Base-by-base conservation (phyloP, 2,329 filamentous ascomycete genomes). In the Trichoderma arundinaceum region DNA sequence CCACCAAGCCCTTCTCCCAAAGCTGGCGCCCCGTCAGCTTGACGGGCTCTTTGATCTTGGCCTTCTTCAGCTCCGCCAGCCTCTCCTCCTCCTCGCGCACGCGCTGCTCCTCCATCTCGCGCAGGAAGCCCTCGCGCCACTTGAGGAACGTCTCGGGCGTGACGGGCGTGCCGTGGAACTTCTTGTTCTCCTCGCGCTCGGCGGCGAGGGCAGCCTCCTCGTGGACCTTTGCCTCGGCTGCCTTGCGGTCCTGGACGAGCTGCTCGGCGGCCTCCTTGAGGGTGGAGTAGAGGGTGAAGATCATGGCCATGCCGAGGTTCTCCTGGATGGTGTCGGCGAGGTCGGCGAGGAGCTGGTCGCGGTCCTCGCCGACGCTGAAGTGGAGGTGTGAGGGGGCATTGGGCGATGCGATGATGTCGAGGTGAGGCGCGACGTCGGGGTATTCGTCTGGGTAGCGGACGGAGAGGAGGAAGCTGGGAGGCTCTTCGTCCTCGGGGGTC, bases 281-380 rank as follows among this genome's bases (percentile, higher is more conserved):
- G 0, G 90, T 88, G 13, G 91, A 92, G 62, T 96, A 90, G 28
- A 99, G 82, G 0, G 94, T 92, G 79, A 98, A 99, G 1, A 99
- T 82, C 95, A 99, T 99, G 64, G 93, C 92, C 90, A 98, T 98
- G 68, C 95, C 95, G 67, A 98, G 80, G 71, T 94, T 98, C 77
- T 99, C 95, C 76, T 95, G 89, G 41, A 97, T 90, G 0, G 90
- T 91, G 15, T 90, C 88, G 44, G 87, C 78, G 12, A 98, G 82
- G 1, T 86, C 85, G 58, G 88, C 83, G 15, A 98, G 85, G 13
- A 99, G 86, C 60, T 80, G 79, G 17, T 87, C 83, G 75, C 92
- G 92, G 82, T 99, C 95, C 56, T 90, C 88, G 72, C 90, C 85
- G 53, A 98, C 83, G 75, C 90, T 91, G 77, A 99, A 89, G 74